These are phyloP conservation scores for Blastocystis sp. DNA, from an alignment of 352 stramenopile species.

Conservation along the genomic window DNA sequence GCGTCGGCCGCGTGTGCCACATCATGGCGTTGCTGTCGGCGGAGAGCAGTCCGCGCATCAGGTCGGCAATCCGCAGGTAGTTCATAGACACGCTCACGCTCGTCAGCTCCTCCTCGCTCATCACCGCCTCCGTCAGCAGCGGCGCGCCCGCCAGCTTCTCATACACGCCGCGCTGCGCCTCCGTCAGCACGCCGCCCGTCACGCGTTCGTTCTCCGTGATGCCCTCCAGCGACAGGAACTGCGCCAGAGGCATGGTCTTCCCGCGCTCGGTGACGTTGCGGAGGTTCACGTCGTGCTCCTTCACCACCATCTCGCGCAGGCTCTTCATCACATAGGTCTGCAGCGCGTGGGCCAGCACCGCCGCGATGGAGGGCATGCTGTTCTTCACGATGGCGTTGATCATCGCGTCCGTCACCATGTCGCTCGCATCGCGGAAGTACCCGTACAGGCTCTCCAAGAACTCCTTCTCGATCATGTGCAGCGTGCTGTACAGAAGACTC, in stretches of 20 bases:
- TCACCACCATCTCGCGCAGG: not conserved
- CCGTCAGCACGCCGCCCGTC: not conserved
- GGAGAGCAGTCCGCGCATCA: not conserved
- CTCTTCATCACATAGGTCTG: not conserved
- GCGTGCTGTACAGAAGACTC: not conserved
- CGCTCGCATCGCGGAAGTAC: not conserved
- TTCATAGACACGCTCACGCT: not conserved
- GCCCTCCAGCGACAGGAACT: not conserved
- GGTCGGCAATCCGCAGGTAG: conserved; percentile 12
- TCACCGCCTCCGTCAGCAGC: not conserved
- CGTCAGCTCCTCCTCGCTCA: not conserved
- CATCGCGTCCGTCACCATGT: conserved; percentile 2
- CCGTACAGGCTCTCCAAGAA: not conserved
- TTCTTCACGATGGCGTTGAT: conserved; percentile 3
- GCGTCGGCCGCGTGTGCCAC: not conserved
- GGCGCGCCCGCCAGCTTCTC: not conserved
- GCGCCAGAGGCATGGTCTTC: too few species aligned
- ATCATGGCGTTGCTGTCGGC: not conserved
- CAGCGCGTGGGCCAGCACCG: not conserved
- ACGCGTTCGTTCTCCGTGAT: conserved; percentile 59
- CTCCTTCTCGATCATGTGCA: not conserved
- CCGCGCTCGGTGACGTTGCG: not conserved
- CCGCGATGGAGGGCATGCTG: not conserved
- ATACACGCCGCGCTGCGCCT: not conserved
- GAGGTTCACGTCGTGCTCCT: not conserved